phyloP scores from a whole-genome alignment of 768 basidiomycete genomes.

The Trametes elegans region DNA sequence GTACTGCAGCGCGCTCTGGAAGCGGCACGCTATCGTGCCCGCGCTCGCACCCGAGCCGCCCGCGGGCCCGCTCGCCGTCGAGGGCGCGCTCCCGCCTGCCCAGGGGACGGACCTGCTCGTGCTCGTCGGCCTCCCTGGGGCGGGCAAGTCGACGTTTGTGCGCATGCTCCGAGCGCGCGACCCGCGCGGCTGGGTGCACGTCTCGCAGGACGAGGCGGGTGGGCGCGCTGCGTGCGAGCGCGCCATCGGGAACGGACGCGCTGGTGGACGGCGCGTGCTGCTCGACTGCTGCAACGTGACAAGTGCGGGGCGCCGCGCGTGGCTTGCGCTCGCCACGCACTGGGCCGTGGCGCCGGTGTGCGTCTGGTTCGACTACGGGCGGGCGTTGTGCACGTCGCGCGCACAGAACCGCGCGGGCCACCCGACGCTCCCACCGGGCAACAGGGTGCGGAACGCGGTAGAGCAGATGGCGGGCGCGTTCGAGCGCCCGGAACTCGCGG shows the following conservation, averaged over 20 bases:
- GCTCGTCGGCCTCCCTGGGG: conserved; percentile 60
- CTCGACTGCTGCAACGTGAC: conserved; percentile 59
- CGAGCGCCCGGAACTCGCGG: conserved; percentile 42
- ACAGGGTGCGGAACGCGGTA: conserved; percentile 52
- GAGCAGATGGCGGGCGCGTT: conserved; percentile 50
- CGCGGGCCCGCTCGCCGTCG: conserved; percentile 44
- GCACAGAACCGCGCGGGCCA: conserved; percentile 58
- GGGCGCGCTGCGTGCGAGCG: conserved; percentile 49
- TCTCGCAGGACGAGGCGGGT: conserved; percentile 58
- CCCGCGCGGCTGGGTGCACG: conserved; percentile 40
- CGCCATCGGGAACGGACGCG: conserved; percentile 42
- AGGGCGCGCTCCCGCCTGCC: conserved; percentile 38
- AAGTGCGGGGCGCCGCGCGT: conserved; percentile 43
- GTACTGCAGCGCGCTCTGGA: conserved; percentile 60
- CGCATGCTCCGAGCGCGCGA: conserved; percentile 46
- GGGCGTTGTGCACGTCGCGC: conserved; percentile 47
- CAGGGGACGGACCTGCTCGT: conserved; percentile 45
- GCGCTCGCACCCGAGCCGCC: conserved; percentile 50
- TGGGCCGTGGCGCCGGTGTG: conserved; percentile 47
- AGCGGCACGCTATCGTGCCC: conserved; percentile 50
- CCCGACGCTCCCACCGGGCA: conserved; percentile 56
- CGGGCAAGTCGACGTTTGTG: conserved; percentile 58
- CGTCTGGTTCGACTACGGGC: conserved; percentile 55
- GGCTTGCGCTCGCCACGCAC: conserved; percentile 51
- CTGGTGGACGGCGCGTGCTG: conserved; percentile 36